Conservation (phyloP, 2,329 filamentous ascomycete species). For the Lachnellula occidentalis region DNA sequence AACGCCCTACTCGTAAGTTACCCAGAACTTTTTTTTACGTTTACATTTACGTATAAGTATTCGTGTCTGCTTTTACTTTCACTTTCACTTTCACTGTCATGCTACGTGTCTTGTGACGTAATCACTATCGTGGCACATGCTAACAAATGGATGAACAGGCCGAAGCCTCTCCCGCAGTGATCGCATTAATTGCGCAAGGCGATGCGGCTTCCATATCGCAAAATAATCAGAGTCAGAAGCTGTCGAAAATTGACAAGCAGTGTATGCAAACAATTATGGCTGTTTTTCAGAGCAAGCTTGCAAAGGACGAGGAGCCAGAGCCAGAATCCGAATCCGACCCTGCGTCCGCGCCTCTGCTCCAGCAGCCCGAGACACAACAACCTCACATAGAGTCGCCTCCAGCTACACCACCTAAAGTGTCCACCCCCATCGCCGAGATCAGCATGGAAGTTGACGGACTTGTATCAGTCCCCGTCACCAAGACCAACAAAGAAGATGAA, state of each 20-base stretch:
- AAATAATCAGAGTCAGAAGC: conserved; percentile 1
- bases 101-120: conserved; percentile 23
- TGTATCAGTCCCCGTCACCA: too few species aligned
- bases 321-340: neutral
- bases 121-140: conserved; percentile 15
- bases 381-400: neutral
- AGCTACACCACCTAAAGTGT: neutral
- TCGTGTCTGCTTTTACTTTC: too few species aligned
- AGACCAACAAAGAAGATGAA: neutral
- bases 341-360: neutral
- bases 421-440: too few species aligned
- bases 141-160: conserved; percentile 31
- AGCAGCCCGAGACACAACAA: neutral
- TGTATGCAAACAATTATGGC: conserved; percentile 4
- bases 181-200: conserved; percentile 32
- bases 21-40: neutral
- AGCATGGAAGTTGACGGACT: too few species aligned
- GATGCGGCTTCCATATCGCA: conserved; percentile 16
- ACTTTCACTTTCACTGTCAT: conserved; percentile 2
- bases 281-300: neutral
- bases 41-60: too few species aligned
- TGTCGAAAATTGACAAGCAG: conserved; percentile 11
- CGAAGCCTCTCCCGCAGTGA: conserved; percentile 38
- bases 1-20: conserved; percentile 57
- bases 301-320: neutral